phyloP scores from a whole-genome alignment of 176 grass and related monocot genomes.

The Pontederia paniculata region DNA sequence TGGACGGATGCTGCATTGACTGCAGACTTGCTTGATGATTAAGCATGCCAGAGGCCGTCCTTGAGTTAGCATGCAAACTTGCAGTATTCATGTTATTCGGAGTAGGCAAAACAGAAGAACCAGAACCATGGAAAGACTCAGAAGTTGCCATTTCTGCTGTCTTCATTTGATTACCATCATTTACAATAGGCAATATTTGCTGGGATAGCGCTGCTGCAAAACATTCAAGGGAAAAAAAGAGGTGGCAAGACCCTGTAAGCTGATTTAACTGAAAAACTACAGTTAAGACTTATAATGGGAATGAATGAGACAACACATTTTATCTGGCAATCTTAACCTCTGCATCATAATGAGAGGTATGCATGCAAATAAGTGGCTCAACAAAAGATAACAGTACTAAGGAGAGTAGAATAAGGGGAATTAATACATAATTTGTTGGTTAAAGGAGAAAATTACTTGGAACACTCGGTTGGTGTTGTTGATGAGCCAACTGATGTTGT shows the following conservation, averaged over 20 bases:
- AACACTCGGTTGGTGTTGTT: constrained; percentile 63
- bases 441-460: constrained; percentile 42
- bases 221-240: background rate
- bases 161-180: constrained; percentile 22
- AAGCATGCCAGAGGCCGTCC: constrained; percentile 46
- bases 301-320: no score
- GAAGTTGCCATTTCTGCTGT: constrained; percentile 44
- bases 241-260: background rate
- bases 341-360: no score
- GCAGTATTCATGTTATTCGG: constrained; percentile 47
- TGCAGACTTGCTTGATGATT: constrained; percentile 74
- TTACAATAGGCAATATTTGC: constrained; percentile 20
- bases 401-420: constrained; percentile 18
- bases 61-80: constrained; percentile 60
- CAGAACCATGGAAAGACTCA: constrained; percentile 48
- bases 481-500: constrained; percentile 55
- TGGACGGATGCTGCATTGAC: constrained; percentile 51
- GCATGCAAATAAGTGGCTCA: background rate
- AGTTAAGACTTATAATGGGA: background rate
- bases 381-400: background rate
- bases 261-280: background rate
- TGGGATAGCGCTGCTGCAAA: constrained; percentile 33
- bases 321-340: no score
- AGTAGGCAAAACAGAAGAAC: constrained; percentile 50
- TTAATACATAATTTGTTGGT: background rate